Base-by-base conservation (phyloP, 306 rosid species). In the Ochetophila trinervis region DNA sequence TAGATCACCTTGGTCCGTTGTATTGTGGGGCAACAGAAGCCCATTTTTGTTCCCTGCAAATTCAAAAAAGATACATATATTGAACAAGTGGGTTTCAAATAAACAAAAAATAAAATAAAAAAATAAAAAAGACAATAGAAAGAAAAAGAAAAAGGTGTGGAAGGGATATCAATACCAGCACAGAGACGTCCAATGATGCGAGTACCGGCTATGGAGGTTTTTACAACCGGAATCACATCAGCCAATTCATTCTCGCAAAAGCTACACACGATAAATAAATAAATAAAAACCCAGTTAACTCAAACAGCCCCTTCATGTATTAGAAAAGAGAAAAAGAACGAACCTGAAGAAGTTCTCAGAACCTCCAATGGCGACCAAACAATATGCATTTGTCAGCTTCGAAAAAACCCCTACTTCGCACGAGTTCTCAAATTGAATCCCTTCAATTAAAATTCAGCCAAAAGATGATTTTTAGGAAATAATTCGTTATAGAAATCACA, bases 291-390 rank as follows among this genome's bases (percentile, higher is more conserved):
- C 49, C 53, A 48, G 22, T 52, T 16, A 66, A 18, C n/a, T 16
- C 18, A 35, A 34, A 48, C 24, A n/a, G 17, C n/a, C n/a, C n/a
- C n/a, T n/a, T n/a, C n/a, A n/a, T n/a, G n/a, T n/a, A n/a, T n/a
- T n/a, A 42, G 11, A 22, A 44, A 12, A 5, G 30, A 3, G 27
- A 20, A 30, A 16, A 5, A n/a, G 19, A 49, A 22, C 34, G 62
- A 59, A 86, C 96, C 96, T 87, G 82, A 87, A 93, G 78, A 94
- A 94, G 73, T 71, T 83, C 71, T 94, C 99, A 14, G 99, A 94
- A 60, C 97, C 99, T 49, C 99, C 99, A 47, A 90, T 94, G 37
- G 97, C 91, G 68, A 94, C 99, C 91, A 94, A 78, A 62, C 99
- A 94, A 79, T 86, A 94, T 3, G 90, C 91, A 73, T 94, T 94